Conservation (phyloP, 2,329 filamentous ascomycete species). For the Neofusicoccum cordaticola region DNA sequence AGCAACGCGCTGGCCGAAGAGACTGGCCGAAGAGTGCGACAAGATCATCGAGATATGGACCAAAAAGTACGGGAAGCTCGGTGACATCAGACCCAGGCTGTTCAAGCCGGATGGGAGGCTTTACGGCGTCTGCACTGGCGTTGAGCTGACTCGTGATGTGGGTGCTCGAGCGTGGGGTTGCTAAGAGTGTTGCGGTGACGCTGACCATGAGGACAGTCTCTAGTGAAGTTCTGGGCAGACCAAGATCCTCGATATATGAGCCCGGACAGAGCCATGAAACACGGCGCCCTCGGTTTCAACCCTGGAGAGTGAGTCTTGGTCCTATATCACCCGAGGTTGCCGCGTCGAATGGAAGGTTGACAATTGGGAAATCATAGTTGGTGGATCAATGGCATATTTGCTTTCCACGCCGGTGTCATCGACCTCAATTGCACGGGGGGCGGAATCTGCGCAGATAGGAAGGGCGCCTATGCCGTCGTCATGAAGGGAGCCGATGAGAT, state of each 20-base stretch:
- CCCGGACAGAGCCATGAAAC: slow-evolving; percentile 31
- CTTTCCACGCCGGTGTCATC: slow-evolving; percentile 48
- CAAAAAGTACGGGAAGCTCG: slow-evolving; percentile 36
- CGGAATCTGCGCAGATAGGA: slow-evolving; percentile 41
- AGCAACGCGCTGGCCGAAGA: slow-evolving; percentile 47
- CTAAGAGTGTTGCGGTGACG: not conserved
- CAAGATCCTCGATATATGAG: slow-evolving; percentile 31
- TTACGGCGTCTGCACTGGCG: slow-evolving; percentile 38
- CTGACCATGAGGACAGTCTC: slow-evolving; percentile 22
- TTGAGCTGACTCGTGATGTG: slow-evolving; percentile 39
- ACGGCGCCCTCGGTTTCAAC: slow-evolving; percentile 45
- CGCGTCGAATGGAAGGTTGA: not conserved
- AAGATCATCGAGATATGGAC: slow-evolving; percentile 41
- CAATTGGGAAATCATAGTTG: slow-evolving; percentile 35
- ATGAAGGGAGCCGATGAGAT: slow-evolving; percentile 42
- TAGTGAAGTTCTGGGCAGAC: slow-evolving; percentile 33
- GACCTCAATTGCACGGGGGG: slow-evolving; percentile 41
- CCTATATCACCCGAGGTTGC: not conserved
- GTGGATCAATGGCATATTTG: slow-evolving; percentile 51
- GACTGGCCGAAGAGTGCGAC: slow-evolving; percentile 46
- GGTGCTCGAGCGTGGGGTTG: slow-evolving; percentile 22
- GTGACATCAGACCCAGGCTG: slow-evolving; percentile 38
- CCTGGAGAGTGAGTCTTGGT: slow-evolving; percentile 42
- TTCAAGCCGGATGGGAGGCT: slow-evolving; percentile 45
- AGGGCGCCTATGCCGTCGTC: slow-evolving; percentile 47